These are phyloP conservation scores for Aristolochia californica DNA, from an alignment of 164 flowering plant genomes.

Conservation along the genomic window DNA sequence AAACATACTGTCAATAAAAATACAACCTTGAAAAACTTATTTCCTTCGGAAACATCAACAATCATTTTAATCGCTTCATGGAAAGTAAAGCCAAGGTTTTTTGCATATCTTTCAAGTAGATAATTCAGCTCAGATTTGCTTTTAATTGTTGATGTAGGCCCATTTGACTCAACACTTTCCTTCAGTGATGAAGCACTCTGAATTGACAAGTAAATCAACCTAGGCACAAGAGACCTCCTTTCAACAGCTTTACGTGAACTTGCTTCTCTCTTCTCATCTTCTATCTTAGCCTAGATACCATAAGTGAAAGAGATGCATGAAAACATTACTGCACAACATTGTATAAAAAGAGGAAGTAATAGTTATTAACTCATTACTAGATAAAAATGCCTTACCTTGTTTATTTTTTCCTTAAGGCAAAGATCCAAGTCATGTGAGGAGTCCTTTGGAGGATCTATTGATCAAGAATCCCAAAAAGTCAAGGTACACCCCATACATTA, in stretches of 20 bases:
- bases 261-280: conserved; percentile 36
- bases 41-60: conserved; percentile 31
- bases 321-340: not conserved
- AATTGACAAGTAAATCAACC: conserved; percentile 58
- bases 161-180: conserved; percentile 48
- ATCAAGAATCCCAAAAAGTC: no score
- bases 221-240: conserved; percentile 72
- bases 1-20: not conserved
- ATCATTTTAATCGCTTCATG: conserved; percentile 45
- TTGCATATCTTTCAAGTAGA: conserved; percentile 64
- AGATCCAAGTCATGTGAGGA: no score
- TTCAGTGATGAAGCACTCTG: conserved; percentile 51
- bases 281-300: conserved; percentile 4
- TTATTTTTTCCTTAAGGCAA: no score
- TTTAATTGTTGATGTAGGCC: conserved; percentile 33
- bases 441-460: no score
- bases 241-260: conserved; percentile 27
- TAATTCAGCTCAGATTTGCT: conserved; percentile 37
- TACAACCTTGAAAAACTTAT: conserved; percentile 37
- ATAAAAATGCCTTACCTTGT: no score
- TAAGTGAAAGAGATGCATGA: not conserved
- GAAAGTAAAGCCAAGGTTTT: conserved; percentile 50
- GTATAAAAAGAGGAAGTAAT: not conserved
- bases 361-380: no score
- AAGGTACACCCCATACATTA: no score